Evolutionary conservation across 495 filamentous ascomycete species (phyloP).

Genomic region (Hypoxylon perforatum): DNA sequence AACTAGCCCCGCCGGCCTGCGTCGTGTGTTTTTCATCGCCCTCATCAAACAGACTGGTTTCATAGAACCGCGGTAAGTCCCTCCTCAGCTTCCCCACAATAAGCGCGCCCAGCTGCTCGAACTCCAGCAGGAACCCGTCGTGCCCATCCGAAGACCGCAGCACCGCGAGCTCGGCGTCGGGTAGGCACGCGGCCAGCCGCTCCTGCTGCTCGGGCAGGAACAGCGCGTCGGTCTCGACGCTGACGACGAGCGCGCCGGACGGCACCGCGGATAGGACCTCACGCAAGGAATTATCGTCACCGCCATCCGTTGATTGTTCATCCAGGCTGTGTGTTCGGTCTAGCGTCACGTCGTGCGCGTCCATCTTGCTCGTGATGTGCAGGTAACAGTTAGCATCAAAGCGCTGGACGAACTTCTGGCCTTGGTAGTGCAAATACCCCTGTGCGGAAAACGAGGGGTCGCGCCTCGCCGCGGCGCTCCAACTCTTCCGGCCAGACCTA

Average conservation of each 20-base stretch:
- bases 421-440: slow-evolving; percentile 54
- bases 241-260: slow-evolving; percentile 46
- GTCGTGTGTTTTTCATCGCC: slow-evolving; percentile 23
- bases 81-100: slow-evolving; percentile 41
- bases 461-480: slow-evolving; percentile 31
- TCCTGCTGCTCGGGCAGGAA: slow-evolving; percentile 49
- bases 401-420: slow-evolving; percentile 50
- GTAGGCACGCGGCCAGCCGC: slow-evolving; percentile 42
- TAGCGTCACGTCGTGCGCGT: slow-evolving; percentile 50
- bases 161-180: slow-evolving; percentile 44
- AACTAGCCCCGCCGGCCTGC: slow-evolving; percentile 31
- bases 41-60: not conserved
- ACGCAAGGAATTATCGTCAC: slow-evolving; percentile 24
- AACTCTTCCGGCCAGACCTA: slow-evolving; percentile 29
- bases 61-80: slow-evolving; percentile 45
- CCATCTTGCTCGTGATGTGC: slow-evolving; percentile 53
- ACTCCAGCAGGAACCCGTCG: slow-evolving; percentile 53
- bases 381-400: slow-evolving; percentile 56
- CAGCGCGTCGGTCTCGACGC: slow-evolving; percentile 50
- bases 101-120: slow-evolving; percentile 43
- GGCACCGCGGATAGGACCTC: slow-evolving; percentile 37
- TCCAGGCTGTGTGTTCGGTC: slow-evolving; percentile 20
- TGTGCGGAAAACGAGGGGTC: slow-evolving; percentile 47
- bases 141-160: slow-evolving; percentile 48
- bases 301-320: slow-evolving; percentile 5